Percentiles rank a stretch among this genome's conserved stretches.
phyloP scores from a whole-genome alignment of 2,329 filamentous ascomycete genomes.

The Cercospora citrullina region DNA sequence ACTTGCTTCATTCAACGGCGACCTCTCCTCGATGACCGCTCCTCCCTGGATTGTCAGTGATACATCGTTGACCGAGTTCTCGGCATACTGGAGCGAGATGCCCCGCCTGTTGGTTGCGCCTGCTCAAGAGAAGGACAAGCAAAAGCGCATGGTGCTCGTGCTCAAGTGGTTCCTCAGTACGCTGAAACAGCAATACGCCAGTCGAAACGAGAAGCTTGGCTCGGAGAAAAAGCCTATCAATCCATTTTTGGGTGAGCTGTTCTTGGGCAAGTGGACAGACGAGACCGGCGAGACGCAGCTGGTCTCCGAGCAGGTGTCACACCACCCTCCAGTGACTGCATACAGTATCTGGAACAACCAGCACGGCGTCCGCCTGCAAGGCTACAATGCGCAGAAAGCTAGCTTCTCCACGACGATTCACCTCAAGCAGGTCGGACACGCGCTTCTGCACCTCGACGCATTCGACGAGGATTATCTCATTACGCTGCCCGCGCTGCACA shows the following conservation, averaged over 20 bases:
- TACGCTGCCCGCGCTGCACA: slow-evolving; percentile 85
- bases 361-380: slow-evolving; percentile 72
- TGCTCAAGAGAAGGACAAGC: slow-evolving; percentile 72
- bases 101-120: slow-evolving; percentile 74
- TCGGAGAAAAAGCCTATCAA: slow-evolving; percentile 98
- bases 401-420: slow-evolving; percentile 92
- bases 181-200: slow-evolving; percentile 80
- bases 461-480: slow-evolving; percentile 78
- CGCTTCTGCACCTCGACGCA: slow-evolving; percentile 71
- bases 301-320: slow-evolving; percentile 92
- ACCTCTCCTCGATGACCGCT: slow-evolving; percentile 57
- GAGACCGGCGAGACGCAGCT: slow-evolving; percentile 78
- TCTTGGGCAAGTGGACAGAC: slow-evolving; percentile 87
- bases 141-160: slow-evolving; percentile 82
- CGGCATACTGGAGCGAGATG: slow-evolving; percentile 59
- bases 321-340: slow-evolving; percentile 92
- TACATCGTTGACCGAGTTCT: slow-evolving; percentile 58
- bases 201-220: slow-evolving; percentile 73
- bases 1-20: slow-evolving; percentile 57
- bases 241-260: slow-evolving; percentile 92
- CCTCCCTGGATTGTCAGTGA: slow-evolving; percentile 58
- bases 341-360: slow-evolving; percentile 88
- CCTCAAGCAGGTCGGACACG: slow-evolving; percentile 77
- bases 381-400: slow-evolving; percentile 95
- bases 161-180: slow-evolving; percentile 95